A percentile compares a stretch with the other conserved stretches of the same genome.
phyloP scores from a whole-genome alignment of 176 grass and related monocot genomes.

The Carex littledalei region DNA sequence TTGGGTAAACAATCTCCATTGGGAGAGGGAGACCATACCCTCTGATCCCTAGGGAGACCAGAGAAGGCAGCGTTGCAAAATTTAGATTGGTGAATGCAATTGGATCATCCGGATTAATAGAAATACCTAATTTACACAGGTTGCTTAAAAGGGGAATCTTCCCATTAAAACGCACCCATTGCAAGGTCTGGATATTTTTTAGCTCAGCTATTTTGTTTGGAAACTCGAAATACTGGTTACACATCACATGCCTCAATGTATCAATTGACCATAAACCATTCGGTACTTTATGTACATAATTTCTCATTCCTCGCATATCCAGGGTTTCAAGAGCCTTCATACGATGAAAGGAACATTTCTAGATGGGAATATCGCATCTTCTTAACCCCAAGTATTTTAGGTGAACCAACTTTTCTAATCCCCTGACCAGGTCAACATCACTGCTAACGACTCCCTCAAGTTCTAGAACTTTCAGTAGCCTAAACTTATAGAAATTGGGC shows the following conservation, averaged over 20 bases:
- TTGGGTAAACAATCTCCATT: not conserved
- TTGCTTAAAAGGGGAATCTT: not conserved
- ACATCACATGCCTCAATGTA: not conserved
- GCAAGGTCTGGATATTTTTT: not conserved
- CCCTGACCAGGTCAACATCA: not conserved
- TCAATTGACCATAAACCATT: not conserved
- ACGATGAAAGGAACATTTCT: not conserved
- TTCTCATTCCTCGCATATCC: not conserved
- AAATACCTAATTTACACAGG: not conserved
- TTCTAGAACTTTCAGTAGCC: not conserved
- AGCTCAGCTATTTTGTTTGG: not conserved
- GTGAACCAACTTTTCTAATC: not conserved
- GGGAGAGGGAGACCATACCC: no score
- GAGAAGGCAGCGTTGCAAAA: not conserved
- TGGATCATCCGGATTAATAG: not conserved
- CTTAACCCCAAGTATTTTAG: not conserved
- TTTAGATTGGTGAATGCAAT: not conserved
- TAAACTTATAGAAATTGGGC: not conserved
- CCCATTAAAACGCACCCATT: not conserved
- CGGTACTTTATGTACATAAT: no score
- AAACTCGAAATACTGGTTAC: fast-evolving
- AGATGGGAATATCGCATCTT: not conserved
- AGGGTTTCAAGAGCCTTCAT: not conserved
- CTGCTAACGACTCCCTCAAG: not conserved
- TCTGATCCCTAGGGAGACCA: not conserved